Evolutionary conservation across 164 flowering plant genomes (phyloP), one percentile per base, ranked within the genome.

Genomic region (Cinnamomum chago): DNA sequence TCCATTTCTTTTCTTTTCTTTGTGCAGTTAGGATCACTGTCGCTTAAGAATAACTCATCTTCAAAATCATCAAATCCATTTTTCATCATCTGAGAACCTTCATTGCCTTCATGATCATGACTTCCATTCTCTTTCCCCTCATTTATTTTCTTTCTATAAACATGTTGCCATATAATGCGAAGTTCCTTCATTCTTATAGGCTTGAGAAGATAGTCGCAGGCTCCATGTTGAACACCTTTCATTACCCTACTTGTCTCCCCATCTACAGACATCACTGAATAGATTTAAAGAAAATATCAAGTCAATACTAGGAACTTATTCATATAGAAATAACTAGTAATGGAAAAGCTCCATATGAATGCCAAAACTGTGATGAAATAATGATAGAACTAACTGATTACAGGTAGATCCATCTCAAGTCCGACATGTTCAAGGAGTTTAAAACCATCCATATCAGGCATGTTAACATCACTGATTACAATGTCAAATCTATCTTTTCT

Each of bases 391-490:
- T 83, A n/a, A 95, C 99, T 95, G 68, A 95, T 92, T 52, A 95
- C 99, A 55, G 99, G 99, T 72, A 95, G 94, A 80, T 95, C 97
- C 97, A 95, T 92, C 83, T 95, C 99, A 14, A 93, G 93, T 17
- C 99, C 99, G 71, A 95, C 96, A 75, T 85, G 98, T 83, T 95
- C 98, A 22, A 95, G 92, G 72, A 95, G 98, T 75, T 90, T 92
- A 71, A 95, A 95, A n/a, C 99, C 98, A 81, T 95, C 99, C 99
- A 95, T 93, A 79, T 95, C 99, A 33, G 99, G 99, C 99, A 95
- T 95, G 86, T 92, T 93, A 14, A 95, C 98, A 85, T 95, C 99
- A 74, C 98, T 95, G 62, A 95, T 88, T 23, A 95, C 97, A 33
- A 93, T 95, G 83, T 95, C 99, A 77, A 82, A 95, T 68, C 94